Evolutionary conservation across 805 yeast genomes (phyloP).

Genomic region (Brettanomyces nanus): DNA sequence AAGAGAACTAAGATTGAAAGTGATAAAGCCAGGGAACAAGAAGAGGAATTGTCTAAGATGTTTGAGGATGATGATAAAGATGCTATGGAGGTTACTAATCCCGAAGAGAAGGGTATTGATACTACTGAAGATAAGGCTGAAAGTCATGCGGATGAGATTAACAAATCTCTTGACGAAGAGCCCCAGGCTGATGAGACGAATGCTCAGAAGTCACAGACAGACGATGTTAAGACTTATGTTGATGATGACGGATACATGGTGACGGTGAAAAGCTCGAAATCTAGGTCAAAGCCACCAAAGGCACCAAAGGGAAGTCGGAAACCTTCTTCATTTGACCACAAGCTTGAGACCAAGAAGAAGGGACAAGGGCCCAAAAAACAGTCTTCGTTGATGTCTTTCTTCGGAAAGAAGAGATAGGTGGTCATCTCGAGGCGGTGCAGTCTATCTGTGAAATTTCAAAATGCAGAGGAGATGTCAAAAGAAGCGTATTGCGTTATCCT

Average conservation of each 20-base stretch:
- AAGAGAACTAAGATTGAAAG: slow-evolving; percentile 16
- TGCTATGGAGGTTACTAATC: slow-evolving; percentile 5
- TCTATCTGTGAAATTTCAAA: too few species aligned
- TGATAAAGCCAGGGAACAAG: slow-evolving; percentile 7
- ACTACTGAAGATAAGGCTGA: slow-evolving; percentile 4
- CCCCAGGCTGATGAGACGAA: not conserved
- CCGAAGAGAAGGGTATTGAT: slow-evolving; percentile 1
- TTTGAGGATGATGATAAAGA: slow-evolving; percentile 19
- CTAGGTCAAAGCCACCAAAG: too few species aligned
- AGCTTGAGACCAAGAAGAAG: not conserved
- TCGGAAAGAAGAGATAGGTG: slow-evolving; percentile 19
- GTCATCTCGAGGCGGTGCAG: too few species aligned
- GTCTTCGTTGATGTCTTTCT: slow-evolving; percentile 25
- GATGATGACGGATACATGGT: slow-evolving; percentile 27
- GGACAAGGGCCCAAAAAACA: slow-evolving; percentile 14
- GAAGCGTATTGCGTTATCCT: too few species aligned
- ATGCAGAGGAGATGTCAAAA: too few species aligned
- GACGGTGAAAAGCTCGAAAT: slow-evolving; percentile 5
- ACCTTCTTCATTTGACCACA: not conserved
- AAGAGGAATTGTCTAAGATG: slow-evolving; percentile 14
- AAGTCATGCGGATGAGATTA: slow-evolving; percentile 1
- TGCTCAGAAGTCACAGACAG: not conserved
- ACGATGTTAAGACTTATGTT: slow-evolving; percentile 16
- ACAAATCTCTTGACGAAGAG: not conserved
- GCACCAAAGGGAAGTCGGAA: slow-evolving; percentile 1